phyloP scores from a whole-genome alignment of 2,329 filamentous ascomycete genomes.

The Penicillium sp. region DNA sequence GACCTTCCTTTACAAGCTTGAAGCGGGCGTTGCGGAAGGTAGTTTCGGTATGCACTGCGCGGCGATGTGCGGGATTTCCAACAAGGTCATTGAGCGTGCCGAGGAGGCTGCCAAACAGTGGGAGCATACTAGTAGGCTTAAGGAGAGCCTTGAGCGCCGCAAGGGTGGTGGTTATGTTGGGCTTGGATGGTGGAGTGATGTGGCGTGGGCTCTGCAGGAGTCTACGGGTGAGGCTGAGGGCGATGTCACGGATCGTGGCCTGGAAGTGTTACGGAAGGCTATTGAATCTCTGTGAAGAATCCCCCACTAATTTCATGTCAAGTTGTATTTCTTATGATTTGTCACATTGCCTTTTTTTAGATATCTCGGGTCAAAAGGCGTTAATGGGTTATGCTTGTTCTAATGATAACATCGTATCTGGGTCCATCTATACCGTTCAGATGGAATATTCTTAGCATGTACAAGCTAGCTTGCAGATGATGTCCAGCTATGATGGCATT shows the following conservation, averaged over 20 bases:
- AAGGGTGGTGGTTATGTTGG: constrained; percentile 81
- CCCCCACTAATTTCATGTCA: neutral
- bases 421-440: neutral
- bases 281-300: constrained; percentile 56
- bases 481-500: too few relatives aligned
- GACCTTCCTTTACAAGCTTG: constrained; percentile 95
- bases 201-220: constrained; percentile 74
- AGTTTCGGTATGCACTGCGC: constrained; percentile 99
- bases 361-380: constrained; percentile 6
- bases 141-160: constrained; percentile 82
- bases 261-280: constrained; percentile 62
- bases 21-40: constrained; percentile 90
- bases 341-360: constrained; percentile 4
- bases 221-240: constrained; percentile 35
- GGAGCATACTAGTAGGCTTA: constrained; percentile 91
- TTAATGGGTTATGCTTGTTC: neutral
- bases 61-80: constrained; percentile 93
- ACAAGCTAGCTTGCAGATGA: too few relatives aligned
- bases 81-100: constrained; percentile 79
- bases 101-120: constrained; percentile 88
- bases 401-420: neutral
- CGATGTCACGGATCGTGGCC: constrained; percentile 52
- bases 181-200: constrained; percentile 83
- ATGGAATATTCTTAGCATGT: too few relatives aligned
- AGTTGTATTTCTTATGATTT: neutral